Conservation (phyloP, 192 early-diverging fungal species). For the Tieghemiomyces parasiticus region DNA sequence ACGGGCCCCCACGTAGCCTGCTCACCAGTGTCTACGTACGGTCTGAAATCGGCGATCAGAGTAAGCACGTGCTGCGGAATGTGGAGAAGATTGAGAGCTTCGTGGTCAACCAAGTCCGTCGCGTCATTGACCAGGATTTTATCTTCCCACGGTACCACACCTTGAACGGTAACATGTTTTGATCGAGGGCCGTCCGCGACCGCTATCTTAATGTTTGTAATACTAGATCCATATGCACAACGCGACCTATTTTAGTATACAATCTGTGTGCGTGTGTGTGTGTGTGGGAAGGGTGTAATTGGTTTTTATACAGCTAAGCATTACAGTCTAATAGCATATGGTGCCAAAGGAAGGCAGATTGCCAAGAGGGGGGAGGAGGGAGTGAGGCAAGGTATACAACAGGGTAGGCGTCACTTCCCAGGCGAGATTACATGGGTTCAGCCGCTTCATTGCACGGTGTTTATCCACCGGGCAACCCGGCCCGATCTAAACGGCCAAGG, state of each 20-base stretch:
- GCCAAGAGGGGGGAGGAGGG: too few relatives aligned
- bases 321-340: too few relatives aligned
- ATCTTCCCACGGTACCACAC: constrained; percentile 64
- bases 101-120: constrained; percentile 60
- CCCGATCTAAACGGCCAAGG: too few relatives aligned
- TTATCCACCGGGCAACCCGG: too few relatives aligned
- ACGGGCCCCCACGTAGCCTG: constrained; percentile 24
- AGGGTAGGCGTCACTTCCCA: too few relatives aligned
- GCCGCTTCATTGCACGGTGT: too few relatives aligned
- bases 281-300: too few relatives aligned
- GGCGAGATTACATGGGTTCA: too few relatives aligned
- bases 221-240: neutral
- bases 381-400: too few relatives aligned
- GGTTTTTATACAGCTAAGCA: too few relatives aligned
- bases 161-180: constrained; percentile 20
- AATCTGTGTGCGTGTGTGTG: neutral
- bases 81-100: constrained; percentile 70
- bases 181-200: too few relatives aligned
- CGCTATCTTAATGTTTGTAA: neutral
- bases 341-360: too few relatives aligned
- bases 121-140: constrained; percentile 58
- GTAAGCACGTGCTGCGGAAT: constrained; percentile 65
- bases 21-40: constrained; percentile 41
- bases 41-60: constrained; percentile 46
- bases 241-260: neutral